Evolutionary conservation across 352 stramenopile genomes (phyloP).

Genomic region (Globisporangium paddicum): DNA sequence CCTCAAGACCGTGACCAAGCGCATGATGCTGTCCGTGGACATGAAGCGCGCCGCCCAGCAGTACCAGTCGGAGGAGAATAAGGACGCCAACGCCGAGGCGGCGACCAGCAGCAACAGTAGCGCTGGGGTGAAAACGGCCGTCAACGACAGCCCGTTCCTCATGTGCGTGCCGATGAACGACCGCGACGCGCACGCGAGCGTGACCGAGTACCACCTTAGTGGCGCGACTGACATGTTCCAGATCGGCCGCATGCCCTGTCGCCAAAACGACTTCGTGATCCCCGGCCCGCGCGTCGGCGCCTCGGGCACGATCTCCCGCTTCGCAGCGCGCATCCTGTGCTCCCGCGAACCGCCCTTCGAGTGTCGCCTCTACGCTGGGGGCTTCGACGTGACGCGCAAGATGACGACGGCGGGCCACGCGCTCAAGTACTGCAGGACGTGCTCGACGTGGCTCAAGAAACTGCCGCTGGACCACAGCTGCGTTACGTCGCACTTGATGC

Average conservation of each 20-base stretch:
- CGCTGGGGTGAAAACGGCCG: background rate
- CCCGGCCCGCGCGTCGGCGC: constrained; percentile 65
- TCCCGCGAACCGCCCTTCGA: constrained; percentile 50
- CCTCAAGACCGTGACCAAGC: constrained; percentile 41
- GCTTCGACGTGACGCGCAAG: constrained; percentile 49
- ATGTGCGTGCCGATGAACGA: constrained; percentile 76
- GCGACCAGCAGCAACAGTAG: background rate
- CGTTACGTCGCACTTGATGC: constrained; percentile 24
- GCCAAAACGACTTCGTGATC: constrained; percentile 76
- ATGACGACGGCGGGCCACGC: constrained; percentile 62
- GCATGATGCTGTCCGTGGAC: constrained; percentile 54
- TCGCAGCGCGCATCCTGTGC: constrained; percentile 64
- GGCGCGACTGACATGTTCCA: constrained; percentile 65
- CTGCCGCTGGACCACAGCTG: constrained; percentile 39
- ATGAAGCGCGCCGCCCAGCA: background rate
- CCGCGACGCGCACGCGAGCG: constrained; percentile 41
- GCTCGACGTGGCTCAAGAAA: constrained; percentile 48
- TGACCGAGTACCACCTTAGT: constrained; percentile 62
- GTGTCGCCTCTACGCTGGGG: constrained; percentile 61
- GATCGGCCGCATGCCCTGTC: constrained; percentile 73
- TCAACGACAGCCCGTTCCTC: constrained; percentile 22
- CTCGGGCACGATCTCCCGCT: constrained; percentile 73
- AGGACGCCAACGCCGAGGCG: background rate
- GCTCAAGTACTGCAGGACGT: constrained; percentile 54
- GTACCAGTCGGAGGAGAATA: background rate